Conservation (phyloP, 768 basidiomycete species). For the Kwoniella sp. region DNA sequence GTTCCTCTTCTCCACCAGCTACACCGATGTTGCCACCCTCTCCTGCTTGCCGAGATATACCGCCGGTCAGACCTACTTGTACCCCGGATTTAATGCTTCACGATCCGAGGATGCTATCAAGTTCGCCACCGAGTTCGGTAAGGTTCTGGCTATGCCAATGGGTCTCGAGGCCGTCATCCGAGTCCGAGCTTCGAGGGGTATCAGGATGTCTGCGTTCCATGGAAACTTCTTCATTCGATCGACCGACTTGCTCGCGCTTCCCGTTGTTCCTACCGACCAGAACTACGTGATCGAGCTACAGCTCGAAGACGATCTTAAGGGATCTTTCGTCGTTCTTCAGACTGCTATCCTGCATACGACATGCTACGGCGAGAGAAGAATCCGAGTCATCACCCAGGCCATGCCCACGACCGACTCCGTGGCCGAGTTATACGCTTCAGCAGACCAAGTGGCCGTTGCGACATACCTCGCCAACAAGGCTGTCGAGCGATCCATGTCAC, state of each 20-base stretch:
- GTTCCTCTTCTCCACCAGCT: conserved; percentile 93
- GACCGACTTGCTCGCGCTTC: conserved; percentile 92
- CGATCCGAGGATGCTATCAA: conserved; percentile 95
- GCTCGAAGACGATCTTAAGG: conserved; percentile 88
- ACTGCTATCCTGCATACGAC: conserved; percentile 93
- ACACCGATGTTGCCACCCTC: conserved; percentile 93
- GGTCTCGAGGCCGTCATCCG: conserved; percentile 97
- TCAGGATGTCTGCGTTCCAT: conserved; percentile 96
- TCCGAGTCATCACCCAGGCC: conserved; percentile 84
- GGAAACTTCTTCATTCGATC: conserved; percentile 99
- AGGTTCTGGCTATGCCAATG: conserved; percentile 87
- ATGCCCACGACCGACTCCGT: conserved; percentile 84
- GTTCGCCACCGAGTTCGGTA: conserved; percentile 95
- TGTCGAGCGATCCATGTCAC: conserved; percentile 79
- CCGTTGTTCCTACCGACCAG: conserved; percentile 93
- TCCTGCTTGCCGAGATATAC: conserved; percentile 92
- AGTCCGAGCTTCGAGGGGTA: conserved; percentile 91
- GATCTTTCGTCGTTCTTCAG: conserved; percentile 90
- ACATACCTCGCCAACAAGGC: conserved; percentile 88
- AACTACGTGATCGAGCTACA: conserved; percentile 94
- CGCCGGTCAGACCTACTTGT: conserved; percentile 96
- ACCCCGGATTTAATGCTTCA: conserved; percentile 94
- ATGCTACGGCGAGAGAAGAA: conserved; percentile 79
- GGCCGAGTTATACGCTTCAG: conserved; percentile 85
- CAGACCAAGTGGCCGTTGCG: conserved; percentile 81